Evolutionary conservation across 148 eudicot species (phyloP), one percentile per base, ranked within the genome.

Genomic region (Chenopodium formosanum): DNA sequence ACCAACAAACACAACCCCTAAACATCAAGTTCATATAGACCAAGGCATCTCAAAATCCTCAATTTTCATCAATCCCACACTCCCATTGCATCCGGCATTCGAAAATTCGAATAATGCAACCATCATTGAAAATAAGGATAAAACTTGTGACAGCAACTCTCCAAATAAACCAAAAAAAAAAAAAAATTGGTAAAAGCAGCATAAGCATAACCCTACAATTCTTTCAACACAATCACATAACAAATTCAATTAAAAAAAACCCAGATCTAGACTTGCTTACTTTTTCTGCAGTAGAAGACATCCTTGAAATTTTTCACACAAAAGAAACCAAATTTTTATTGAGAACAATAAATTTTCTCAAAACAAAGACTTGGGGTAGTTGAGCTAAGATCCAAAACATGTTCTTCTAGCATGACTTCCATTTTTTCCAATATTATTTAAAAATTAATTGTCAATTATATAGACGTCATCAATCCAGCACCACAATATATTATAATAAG

Each of bases 221-320:
- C 44, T 4, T 40, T 4, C 44, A 40, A 6, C 44, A 50, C 22
- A 12, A 48, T 6, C 27, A 50, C 27, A 52, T n/a, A 25, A 48
- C 20, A 29, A 10, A 25, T 52, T 2, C 9, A 10, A 31, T 31
- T 0, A 22, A 62, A 22, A 27, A 22, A 58, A 20, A 14, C 1
- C 12, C 9, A 62, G 66, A 62, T 62, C 62, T 16, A 56, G 17
- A 27, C 52, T 76, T 76, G 46, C 83, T 75, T 76, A 80, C 86
- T 70, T 71, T 80, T 19, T 84, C 80, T 44, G 71, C 70, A 68
- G 86, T 64, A 76, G 80, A 60, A 70, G 67, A 40, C 86, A 84
- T 84, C 53, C 71, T 80, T 73, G 58, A 60, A 23, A 14, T 74
- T 56, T 23, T 65, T 64, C 48, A 70, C 25, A 70, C 52, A 78